Conservation (phyloP, 352 stramenopile species). For the Globisporangium nodosum region DNA sequence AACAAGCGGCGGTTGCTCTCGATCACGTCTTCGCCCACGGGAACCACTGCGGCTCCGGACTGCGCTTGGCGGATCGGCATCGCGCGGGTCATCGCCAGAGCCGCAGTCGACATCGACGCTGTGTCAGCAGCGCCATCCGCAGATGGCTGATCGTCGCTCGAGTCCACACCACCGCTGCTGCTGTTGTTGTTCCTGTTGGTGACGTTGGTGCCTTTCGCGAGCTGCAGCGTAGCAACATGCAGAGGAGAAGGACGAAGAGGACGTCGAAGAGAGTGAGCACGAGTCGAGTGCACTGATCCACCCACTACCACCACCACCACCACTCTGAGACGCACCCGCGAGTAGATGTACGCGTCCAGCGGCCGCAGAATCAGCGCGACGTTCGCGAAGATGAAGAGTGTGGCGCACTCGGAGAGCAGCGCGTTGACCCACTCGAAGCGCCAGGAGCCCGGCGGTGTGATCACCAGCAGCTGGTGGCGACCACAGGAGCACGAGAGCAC, state of each 20-base stretch:
- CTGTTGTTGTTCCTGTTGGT: background rate
- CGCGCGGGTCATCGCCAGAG: background rate
- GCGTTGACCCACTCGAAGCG: constrained; percentile 57
- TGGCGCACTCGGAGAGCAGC: constrained; percentile 38
- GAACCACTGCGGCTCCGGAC: constrained; percentile 5
- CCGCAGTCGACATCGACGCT: background rate
- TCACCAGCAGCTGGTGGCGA: constrained; percentile 34
- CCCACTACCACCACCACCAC: no score
- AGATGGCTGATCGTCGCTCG: no score
- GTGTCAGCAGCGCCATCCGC: background rate
- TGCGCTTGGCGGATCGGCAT: constrained; percentile 6
- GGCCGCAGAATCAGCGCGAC: constrained; percentile 42
- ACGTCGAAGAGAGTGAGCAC: background rate
- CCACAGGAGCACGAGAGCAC: background rate
- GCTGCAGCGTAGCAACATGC: constrained; percentile 5
- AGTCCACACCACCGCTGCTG: background rate
- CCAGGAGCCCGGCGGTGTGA: constrained; percentile 51
- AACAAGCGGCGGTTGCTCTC: constrained; percentile 26
- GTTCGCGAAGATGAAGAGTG: constrained; percentile 36
- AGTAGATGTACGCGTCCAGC: constrained; percentile 48
- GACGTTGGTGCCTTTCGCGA: constrained; percentile 21
- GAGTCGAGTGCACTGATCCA: background rate
- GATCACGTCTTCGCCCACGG: constrained; percentile 9
- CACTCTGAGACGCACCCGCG: constrained; percentile 19
- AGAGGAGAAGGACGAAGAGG: background rate